phyloP scores from a whole-genome alignment of 805 yeast species.

The Starmerella apis region DNA sequence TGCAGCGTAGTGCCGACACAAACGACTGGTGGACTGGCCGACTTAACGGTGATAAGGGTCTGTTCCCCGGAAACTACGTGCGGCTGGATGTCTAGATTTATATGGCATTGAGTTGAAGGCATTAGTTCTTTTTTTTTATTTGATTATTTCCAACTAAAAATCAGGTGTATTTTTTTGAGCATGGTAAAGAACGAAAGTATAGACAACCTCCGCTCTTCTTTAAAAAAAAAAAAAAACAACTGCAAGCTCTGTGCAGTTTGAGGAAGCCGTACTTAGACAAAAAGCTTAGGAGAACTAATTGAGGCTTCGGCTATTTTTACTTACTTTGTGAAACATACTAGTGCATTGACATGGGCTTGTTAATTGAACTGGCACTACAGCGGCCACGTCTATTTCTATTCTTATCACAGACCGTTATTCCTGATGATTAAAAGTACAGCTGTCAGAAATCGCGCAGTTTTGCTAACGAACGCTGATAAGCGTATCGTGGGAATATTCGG shows the following conservation, averaged over 20 bases:
- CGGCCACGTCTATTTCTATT: neutral
- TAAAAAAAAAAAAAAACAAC: too few species aligned
- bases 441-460: neutral
- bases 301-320: neutral
- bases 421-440: neutral
- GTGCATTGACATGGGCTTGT: too few species aligned
- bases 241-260: too few species aligned
- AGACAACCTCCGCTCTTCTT: too few species aligned
- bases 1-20: slow-evolving; percentile 69
- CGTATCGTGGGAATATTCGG: neutral
- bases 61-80: slow-evolving; percentile 94
- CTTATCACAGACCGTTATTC: neutral
- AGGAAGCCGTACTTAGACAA: too few species aligned
- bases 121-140: neutral
- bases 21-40: slow-evolving; percentile 99
- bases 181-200: neutral
- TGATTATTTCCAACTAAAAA: too few species aligned
- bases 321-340: neutral
- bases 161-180: too few species aligned
- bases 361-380: too few species aligned
- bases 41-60: slow-evolving; percentile 74
- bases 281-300: too few species aligned
- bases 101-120: neutral
- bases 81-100: slow-evolving; percentile 36
- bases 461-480: neutral